Percentiles rank a stretch among this genome's conserved stretches.
These are phyloP conservation scores for Cryptococcus sp. DNA, from an alignment of 1,284 basidiomycete genomes.

Conservation along the genomic window DNA sequence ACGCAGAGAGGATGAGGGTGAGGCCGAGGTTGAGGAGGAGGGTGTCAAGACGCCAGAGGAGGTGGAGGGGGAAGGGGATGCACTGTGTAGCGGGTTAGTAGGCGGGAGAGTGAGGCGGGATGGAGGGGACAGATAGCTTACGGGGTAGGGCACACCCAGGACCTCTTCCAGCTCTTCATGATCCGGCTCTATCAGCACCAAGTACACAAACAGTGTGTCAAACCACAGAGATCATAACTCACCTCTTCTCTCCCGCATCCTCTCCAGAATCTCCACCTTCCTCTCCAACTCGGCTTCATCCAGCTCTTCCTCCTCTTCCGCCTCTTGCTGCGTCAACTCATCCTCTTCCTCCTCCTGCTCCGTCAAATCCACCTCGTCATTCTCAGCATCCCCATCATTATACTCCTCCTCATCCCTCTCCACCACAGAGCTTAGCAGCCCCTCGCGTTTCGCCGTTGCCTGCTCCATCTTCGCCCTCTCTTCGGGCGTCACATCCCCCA, in stretches of 20 bases:
- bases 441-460: background rate
- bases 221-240: too few species aligned
- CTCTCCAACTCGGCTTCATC: slow-evolving; percentile 42
- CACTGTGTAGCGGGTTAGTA: slow-evolving; percentile 23
- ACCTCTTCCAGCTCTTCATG: slow-evolving; percentile 34
- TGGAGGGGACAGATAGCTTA: slow-evolving; percentile 17
- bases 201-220: too few species aligned
- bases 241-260: slow-evolving; percentile 44
- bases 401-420: slow-evolving; percentile 16
- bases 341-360: slow-evolving; percentile 43
- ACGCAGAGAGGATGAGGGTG: slow-evolving; percentile 48
- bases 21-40: slow-evolving; percentile 50
- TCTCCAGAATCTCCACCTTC: slow-evolving; percentile 45
- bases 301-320: slow-evolving; percentile 41
- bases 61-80: slow-evolving; percentile 47
- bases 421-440: slow-evolving; percentile 9
- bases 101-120: too few species aligned
- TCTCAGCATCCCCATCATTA: slow-evolving; percentile 17
- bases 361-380: slow-evolving; percentile 19
- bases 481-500: background rate
- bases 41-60: slow-evolving; percentile 50
- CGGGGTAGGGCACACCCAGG: slow-evolving; percentile 46
- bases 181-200: background rate
- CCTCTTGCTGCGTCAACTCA: slow-evolving; percentile 41
- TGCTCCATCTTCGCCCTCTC: slow-evolving; percentile 4